Base-by-base conservation (phyloP, 371 early-diverging fungal species). In the Saksenaea vasiformis region DNA sequence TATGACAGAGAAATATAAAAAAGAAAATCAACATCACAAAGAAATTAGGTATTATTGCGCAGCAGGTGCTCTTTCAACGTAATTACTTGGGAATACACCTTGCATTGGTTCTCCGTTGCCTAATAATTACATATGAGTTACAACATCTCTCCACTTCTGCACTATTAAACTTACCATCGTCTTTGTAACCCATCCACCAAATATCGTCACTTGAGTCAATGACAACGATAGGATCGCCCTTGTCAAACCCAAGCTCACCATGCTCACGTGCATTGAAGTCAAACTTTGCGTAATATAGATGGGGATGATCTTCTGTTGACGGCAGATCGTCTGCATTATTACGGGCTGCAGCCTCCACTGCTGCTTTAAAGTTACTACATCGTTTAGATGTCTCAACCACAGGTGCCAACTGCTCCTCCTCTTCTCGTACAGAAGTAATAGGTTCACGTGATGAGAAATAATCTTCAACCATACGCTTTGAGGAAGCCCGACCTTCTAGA, bases 151-250 rank as follows among this genome's bases (percentile, higher is more conserved):
- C 17, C 17, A 37, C 9, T 41, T 34, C 19, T 4, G 26, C 26
- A 47, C 0, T 65, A 31, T 31, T 31, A 31, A 31, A 76, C 72
- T 74, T 82, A 55, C 83, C 75, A 61, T 84, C 81, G 53, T 87
- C 83, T 69, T 88, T 84, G 51, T 89, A 87, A 13, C 93, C 93
- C 85, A 90, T 85, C 93, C 93, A 92, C 93, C 93, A 92, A 53
- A 91, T 86, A 71, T 90, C 91, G 69, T 92, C 91, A 61, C 85
- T 89, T 58, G 85, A 81, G 68, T 92, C 93, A 7, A 89, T 82
- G 2, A 92, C 93, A 75, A 91, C 81, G 59, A 92, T 88, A 0
- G 86, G 82, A 67, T 91, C 91, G 22, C 89, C 89, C 14, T 88
- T 87, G 13, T 81, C 73, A 73, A 91, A 91, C 1, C 91, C 91